phyloP scores from a whole-genome alignment of 257 asterid species.

The Solanum corneliomulleri region DNA sequence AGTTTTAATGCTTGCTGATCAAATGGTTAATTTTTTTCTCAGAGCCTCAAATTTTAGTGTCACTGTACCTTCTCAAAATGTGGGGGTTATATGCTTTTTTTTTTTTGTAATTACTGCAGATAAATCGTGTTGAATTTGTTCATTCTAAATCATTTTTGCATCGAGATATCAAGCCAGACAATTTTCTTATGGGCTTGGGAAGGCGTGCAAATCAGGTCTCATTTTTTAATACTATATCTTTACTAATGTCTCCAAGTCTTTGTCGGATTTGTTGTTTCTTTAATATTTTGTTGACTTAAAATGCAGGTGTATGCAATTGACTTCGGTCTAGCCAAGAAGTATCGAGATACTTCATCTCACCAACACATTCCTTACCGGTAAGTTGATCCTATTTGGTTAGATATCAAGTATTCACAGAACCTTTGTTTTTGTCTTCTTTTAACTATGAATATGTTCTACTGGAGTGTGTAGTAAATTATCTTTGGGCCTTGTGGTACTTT shows the following conservation, averaged over 20 bases:
- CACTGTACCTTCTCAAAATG: neutral
- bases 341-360: conserved; percentile 66
- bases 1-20: conserved; percentile 98
- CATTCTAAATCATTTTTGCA: conserved; percentile 92
- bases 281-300: neutral
- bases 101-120: conserved; percentile 34
- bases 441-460: neutral
- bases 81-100: neutral
- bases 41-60: neutral
- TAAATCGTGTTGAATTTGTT: conserved; percentile 90
- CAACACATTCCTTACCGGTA: conserved; percentile 97
- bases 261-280: neutral
- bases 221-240: neutral
- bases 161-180: conserved; percentile 98
- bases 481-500: neutral
- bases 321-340: conserved; percentile 97
- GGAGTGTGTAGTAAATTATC: neutral
- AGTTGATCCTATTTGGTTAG: conserved; percentile 6
- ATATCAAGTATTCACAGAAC: neutral
- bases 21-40: conserved; percentile 52
- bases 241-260: neutral
- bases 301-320: conserved; percentile 85
- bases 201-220: conserved; percentile 94
- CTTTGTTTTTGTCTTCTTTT: neutral
- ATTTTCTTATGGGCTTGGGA: conserved; percentile 98